Percentiles rank a stretch among this genome's conserved stretches.
These are phyloP conservation scores for Skeletonema grethae DNA, from an alignment of 108 stramenopile species.

Conservation along the genomic window DNA sequence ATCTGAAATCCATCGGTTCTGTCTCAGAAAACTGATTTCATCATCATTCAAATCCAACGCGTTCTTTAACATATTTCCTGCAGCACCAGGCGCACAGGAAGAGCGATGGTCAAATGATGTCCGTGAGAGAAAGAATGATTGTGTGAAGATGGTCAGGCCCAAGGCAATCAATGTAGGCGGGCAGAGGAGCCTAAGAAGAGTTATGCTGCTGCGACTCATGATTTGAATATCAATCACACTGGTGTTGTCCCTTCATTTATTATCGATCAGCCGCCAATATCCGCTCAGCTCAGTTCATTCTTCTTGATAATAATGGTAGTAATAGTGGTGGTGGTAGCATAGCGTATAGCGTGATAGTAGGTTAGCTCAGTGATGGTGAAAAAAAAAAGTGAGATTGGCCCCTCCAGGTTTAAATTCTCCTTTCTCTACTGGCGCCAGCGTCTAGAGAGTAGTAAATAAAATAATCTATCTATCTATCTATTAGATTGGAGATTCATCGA, in stretches of 20 bases:
- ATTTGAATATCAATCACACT: too few species aligned
- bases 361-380: too few species aligned
- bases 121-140: slow-evolving; percentile 76
- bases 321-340: too few species aligned
- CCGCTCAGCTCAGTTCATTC: too few species aligned
- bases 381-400: too few species aligned
- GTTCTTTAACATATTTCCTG: slow-evolving; percentile 3
- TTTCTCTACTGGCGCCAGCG: too few species aligned
- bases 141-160: slow-evolving; percentile 48
- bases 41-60: slow-evolving; percentile 14
- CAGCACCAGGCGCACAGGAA: slow-evolving; percentile 31
- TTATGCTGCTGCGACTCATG: not conserved
- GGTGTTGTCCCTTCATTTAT: not conserved
- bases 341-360: too few species aligned
- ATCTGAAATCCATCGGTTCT: slow-evolving; percentile 20
- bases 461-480: too few species aligned
- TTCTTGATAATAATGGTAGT: too few species aligned
- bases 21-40: slow-evolving; percentile 15
- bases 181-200: not conserved
- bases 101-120: slow-evolving; percentile 53
- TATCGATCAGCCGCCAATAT: not conserved
- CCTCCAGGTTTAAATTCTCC: too few species aligned
- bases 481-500: too few species aligned
- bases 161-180: slow-evolving; percentile 27
- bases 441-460: too few species aligned